Evolutionary conservation across 768 basidiomycete species (phyloP), one percentile per base, ranked within the genome.

Genomic region (Kwoniella bestiolae): DNA sequence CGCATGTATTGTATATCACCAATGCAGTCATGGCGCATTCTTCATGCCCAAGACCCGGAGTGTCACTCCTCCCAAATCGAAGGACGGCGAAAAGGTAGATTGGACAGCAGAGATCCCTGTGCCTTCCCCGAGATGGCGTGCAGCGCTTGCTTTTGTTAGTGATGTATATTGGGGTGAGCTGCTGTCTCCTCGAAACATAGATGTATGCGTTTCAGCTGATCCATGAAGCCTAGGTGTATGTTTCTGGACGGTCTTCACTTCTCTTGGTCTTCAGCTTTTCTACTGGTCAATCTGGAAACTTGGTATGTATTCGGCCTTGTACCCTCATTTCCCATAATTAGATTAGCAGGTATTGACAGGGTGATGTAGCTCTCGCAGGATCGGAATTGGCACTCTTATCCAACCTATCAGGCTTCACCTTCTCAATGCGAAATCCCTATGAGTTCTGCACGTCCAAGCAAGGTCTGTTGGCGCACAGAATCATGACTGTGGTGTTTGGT

Each of bases 221-320:
- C 14, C 2, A 14, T 32, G 45, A 5, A 23, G 21, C 16, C 2
- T 53, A 76, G 80, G 72, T 52, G 31, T 63, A 6, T 73, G 74
- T 21, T 91, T 89, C 79, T 92, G 90, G 90, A 90, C 91, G 1
- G 84, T 91, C 52, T 87, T 90, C 77, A 94, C 92, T 1, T 85
- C 87, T 3, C 86, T 93, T 21, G 86, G 89, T 5, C 88, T 89
- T 1, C 87, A 90, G 3, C 83, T 94, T 3, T 94, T 94, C 83
- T 94, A 94, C 81, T 94, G 92, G 82, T 92, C 91, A 26, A 87
- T 95, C 21, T 94, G 92, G 92, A 86, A 91, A 75, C 87, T 94
- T 18, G 91, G 90, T 28, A 84, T 60, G 77, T 72, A 41, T 18
- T 41, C 38, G 12, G 38, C 38, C 51, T 11, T 32, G 5, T 5